Conservation (phyloP, 2,329 filamentous ascomycete species). For the Colletotrichum simmondsii region DNA sequence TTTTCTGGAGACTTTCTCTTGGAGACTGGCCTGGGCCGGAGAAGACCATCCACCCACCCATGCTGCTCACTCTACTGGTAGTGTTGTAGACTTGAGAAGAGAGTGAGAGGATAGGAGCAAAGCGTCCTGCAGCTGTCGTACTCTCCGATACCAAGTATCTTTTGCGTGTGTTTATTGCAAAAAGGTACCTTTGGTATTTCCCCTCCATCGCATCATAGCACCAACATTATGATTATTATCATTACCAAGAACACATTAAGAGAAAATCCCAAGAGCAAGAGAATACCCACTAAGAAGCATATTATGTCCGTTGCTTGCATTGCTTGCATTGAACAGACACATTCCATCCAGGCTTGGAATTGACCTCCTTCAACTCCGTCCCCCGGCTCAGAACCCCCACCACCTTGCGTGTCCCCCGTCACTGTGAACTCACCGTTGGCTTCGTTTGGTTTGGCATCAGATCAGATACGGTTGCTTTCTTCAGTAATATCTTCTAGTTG, state of each 20-base stretch:
- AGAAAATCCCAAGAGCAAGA: neutral
- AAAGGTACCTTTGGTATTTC: neutral
- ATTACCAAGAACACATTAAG: neutral
- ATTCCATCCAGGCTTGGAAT: neutral
- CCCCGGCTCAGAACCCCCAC: neutral
- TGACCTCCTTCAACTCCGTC: neutral
- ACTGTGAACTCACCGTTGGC: conserved; percentile 10
- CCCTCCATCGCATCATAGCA: neutral
- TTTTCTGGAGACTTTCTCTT: conserved; percentile 1
- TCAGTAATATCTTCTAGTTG: too few relatives aligned
- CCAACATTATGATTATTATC: neutral
- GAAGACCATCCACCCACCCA: neutral
- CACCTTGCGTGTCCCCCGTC: neutral
- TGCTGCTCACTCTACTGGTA: too few relatives aligned
- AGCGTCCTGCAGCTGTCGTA: conserved; percentile 17
- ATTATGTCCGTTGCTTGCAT: neutral
- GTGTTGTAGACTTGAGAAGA: too few relatives aligned
- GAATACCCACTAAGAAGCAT: neutral
- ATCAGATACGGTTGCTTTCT: neutral
- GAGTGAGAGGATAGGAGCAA: conserved; percentile 24
- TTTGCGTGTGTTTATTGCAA: neutral
- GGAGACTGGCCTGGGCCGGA: conserved; percentile 15
- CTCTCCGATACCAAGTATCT: neutral
- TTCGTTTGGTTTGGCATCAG: neutral
- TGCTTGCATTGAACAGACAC: neutral